Conservation (phyloP, 176 grass and related monocot genomes). For the Rhipidocladum racemiflorum region DNA sequence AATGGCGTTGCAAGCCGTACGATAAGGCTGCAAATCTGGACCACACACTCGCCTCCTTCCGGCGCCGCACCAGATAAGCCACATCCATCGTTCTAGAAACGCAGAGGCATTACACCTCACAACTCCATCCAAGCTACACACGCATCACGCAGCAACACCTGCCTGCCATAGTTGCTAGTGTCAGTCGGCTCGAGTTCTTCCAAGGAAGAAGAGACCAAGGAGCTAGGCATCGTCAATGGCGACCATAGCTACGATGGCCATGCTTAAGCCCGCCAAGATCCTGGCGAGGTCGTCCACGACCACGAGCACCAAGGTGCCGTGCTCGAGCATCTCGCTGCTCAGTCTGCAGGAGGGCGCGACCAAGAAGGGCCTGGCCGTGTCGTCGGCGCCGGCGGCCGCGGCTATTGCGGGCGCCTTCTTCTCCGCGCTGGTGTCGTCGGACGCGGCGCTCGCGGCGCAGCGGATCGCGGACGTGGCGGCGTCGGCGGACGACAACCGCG, state of each 20-base stretch:
- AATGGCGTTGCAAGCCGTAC: slow-evolving; percentile 19
- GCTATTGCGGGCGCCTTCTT: slow-evolving; percentile 62
- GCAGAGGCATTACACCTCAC: slow-evolving; percentile 1
- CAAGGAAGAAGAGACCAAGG: not conserved
- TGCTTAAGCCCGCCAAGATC: slow-evolving; percentile 63
- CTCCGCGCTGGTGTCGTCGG: slow-evolving; percentile 43
- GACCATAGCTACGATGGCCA: slow-evolving; percentile 64
- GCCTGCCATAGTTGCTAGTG: not conserved
- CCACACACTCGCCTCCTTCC: slow-evolving; percentile 25
- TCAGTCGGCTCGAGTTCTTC: not conserved
- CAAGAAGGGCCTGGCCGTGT: slow-evolving; percentile 17
- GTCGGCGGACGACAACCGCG: slow-evolving; percentile 41
- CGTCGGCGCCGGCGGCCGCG: slow-evolving; percentile 32
- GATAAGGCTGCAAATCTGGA: slow-evolving; percentile 50
- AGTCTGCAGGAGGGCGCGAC: slow-evolving; percentile 14
- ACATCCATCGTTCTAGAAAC: slow-evolving; percentile 27
- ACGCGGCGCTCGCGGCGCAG: slow-evolving; percentile 54
- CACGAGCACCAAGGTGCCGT: not conserved
- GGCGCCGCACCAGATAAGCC: slow-evolving; percentile 34
- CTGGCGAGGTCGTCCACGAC: slow-evolving; percentile 8
- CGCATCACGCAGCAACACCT: not conserved
- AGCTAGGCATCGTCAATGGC: slow-evolving; percentile 41
- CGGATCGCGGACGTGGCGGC: slow-evolving; percentile 51
- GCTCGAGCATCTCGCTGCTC: slow-evolving; percentile 50
- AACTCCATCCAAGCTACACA: not conserved